Base-by-base conservation (phyloP, 257 asterid genomes). In the Solanum ossicruentum region DNA sequence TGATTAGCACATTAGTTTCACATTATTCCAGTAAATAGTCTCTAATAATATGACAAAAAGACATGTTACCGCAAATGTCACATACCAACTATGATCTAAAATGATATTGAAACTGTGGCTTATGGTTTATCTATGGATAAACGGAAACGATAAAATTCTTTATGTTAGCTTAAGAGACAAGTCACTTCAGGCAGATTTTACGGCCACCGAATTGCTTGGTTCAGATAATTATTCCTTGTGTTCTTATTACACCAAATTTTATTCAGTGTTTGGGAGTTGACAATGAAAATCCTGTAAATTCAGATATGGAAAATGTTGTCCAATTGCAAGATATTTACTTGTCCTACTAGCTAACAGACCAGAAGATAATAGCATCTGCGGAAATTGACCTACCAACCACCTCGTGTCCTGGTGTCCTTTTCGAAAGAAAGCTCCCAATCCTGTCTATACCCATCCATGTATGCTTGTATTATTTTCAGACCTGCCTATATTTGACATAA, bases 351-450 rank as follows among this genome's bases (percentile, higher is more conserved):
- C 5, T 6, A 47, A 67, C 26, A 16, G 2, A 65, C 49, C 58
- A 39, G 52, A 1, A 43, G 63, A 47, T 39, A 67, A 49, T 3
- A 28, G 75, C 1, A 83, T 12, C 41, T 16, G 5, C 2, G 7
- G 65, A 26, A 10, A 55, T 84, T 71, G 71, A 86, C 95, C 9
- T 90, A 96, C 99, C 98, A 96, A 90, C 98, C 99, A 85, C 99
- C 98, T 90, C 91, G 89, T 84, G 98, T 93, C 88, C 99, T 91
- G 63, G 98, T 96, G 90, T 96, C 97, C 88, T 95, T 93, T 89
- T 95, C 98, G 72, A 95, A 93, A 12, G 99, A 96, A 84, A 96
- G 98, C 61, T 84, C 92, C 99, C 98, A 96, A 90, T 96, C 98
- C 85, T 96, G 98, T 84, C 98, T 89, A 85, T 95, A 96, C 57